Base-by-base conservation (phyloP, 805 yeast genomes). In the Cyberlindnera amylophila region DNA sequence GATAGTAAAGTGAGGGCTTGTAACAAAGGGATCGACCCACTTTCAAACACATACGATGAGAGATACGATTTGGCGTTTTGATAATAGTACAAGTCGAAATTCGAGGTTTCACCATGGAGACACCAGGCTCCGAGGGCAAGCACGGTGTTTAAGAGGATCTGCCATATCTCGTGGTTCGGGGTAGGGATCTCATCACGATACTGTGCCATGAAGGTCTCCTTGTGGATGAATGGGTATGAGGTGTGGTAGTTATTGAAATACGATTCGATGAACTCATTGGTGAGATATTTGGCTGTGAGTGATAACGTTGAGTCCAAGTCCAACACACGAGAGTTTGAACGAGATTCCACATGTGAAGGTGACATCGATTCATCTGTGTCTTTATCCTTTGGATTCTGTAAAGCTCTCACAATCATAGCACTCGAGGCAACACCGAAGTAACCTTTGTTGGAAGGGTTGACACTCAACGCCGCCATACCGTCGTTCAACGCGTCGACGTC, bases 91-190 rank as follows among this genome's bases (percentile, higher is more conserved):
- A 78, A 47, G 53, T 81, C 86, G 32, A 72, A 64, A 41, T 68
- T 69, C 2, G 75, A 65, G 14, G 67, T 54, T 47, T 79, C 82
- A 12, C 81, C 82, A 50, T 74, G 70, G 10, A 72, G 48, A 55
- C 84, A 78, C 82, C 85, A 81, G 18, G 85, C 74, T 13, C 88
- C 89, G n/a, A 82, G 61, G 0, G 85, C 83, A 21, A 81, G 57
- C 0, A 81, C 77, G 0, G 81, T 70, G 52, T 80, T 74, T 32
- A 77, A 58, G 26, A 82, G 52, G 17, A 79, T 65, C 47, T 73
- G 74, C 79, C 81, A 79, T 17, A 70, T 66, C 31, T 66, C 67
- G 34, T 68, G 66, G 35, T 71, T 60, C 9, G 71, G 67, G 0
- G 73, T 61, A 21, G 71, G 65, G 4, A 68, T 39, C 42, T 66